phyloP scores from a whole-genome alignment of 2,329 filamentous ascomycete genomes.

The Aspergillus unguis region DNA sequence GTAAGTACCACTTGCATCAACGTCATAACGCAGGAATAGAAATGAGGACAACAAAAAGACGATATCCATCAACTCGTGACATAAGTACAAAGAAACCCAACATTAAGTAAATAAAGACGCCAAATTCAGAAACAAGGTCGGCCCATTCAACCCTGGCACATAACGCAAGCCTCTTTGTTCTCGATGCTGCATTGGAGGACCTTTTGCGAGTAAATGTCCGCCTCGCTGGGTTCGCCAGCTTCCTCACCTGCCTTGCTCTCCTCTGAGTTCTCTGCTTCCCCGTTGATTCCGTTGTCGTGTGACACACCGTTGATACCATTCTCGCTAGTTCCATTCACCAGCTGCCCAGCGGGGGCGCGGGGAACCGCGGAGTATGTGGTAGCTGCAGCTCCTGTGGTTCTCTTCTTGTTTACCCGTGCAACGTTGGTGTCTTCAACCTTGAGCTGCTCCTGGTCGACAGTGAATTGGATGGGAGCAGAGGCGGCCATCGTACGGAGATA shows the following conservation, averaged over 20 bases:
- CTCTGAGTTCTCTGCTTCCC: slow-evolving; percentile 48
- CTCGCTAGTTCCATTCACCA: slow-evolving; percentile 54
- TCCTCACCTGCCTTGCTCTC: slow-evolving; percentile 67
- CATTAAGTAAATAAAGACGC: slow-evolving; percentile 4
- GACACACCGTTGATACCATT: slow-evolving; percentile 23
- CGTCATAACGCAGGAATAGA: slow-evolving; percentile 3
- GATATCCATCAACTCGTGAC: slow-evolving; percentile 34
- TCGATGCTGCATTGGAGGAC: slow-evolving; percentile 94
- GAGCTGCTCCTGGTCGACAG: slow-evolving; percentile 93
- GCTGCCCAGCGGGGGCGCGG: slow-evolving; percentile 61
- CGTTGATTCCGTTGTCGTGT: slow-evolving; percentile 40
- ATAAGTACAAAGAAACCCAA: slow-evolving; percentile 26
- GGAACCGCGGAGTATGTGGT: slow-evolving; percentile 61
- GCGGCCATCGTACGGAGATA: slow-evolving; percentile 98
- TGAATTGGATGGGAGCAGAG: slow-evolving; percentile 96
- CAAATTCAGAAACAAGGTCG: not conserved
- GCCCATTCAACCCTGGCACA: slow-evolving; percentile 80
- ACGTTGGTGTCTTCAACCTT: slow-evolving; percentile 80
- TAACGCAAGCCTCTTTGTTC: slow-evolving; percentile 89
- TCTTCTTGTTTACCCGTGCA: slow-evolving; percentile 69
- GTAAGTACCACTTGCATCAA: slow-evolving; percentile 4
- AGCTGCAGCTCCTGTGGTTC: slow-evolving; percentile 57
- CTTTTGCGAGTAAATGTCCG: slow-evolving; percentile 92
- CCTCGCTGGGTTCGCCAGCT: slow-evolving; percentile 67
- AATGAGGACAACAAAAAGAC: not conserved